Base-by-base conservation (phyloP, 352 stramenopile genomes). In the Phytophthora vignae region DNA sequence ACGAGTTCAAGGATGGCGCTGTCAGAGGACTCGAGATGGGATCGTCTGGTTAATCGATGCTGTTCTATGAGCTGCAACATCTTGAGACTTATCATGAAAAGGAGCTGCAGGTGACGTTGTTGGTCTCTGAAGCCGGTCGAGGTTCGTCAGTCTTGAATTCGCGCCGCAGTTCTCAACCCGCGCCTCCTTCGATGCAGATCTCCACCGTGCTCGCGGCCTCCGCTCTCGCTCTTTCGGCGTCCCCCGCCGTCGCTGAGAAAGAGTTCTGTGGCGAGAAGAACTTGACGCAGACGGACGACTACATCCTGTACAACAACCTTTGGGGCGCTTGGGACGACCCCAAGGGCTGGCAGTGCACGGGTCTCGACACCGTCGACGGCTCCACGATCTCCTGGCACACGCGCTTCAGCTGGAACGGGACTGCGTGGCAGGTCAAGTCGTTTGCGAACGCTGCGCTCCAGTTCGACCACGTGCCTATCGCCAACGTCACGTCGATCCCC, bases 251-350 rank as follows among this genome's bases (percentile, higher is more conserved):
- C 25, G 65, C 74, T 10, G 31, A 36, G 19, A 66, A 76, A 25
- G 27, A 64, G 49, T 67, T 72, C 48, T 83, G 76, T 55, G 76
- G 72, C 22, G 72, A 83, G 29, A 80, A 69, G 72, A 73, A 74
- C 44, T 73, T 56, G 19, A 40, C 46, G 8, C 60, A 56, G 29
- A 58, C 71, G 6, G 72, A 65, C 55, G 75, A 77, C 49, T 83
- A 76, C 69, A 83, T 69, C 25, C 27, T 83, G 6, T 80, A 83
- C 73, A 80, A 79, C 58, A 80, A 83, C 48, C 64, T 80, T 1
- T 83, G 76, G 76, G 67, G 64, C 55, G 64, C 67, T 29, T 67
- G 57, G 12, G 66, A 76, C 22, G 70, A 72, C 56, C 55, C 64
- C 8, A 74, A 65, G 15, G 70, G 70, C 8, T 42, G 65, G 3